Evolutionary conservation across 2,329 filamentous ascomycete genomes (phyloP), one percentile per base, ranked within the genome.

Genomic region (Neurospora sp.): DNA sequence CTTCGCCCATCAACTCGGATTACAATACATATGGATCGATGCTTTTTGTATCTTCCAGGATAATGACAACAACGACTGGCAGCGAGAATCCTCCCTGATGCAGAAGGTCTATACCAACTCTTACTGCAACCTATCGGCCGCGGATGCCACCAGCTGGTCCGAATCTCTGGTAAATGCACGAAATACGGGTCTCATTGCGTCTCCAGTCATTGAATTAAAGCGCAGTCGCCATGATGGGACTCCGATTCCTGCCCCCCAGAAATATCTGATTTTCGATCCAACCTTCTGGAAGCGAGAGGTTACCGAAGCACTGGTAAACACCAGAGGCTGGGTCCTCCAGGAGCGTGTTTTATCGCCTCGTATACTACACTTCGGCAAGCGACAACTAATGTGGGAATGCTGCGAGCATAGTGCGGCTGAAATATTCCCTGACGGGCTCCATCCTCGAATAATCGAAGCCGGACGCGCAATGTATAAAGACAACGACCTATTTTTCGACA

Each of bases 91-190:
- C 0, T 40, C 36, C 8, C 40, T 68, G 1, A 75, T 76, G 74
- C 58, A 73, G 19, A 66, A 72, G 4, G 72, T 75, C 1, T 76
- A 76, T 39, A 69, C 67, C 0, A 68, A 75, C 23, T 71, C 73
- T 1, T 74, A 68, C 17, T 70, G 73, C 70, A 76, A 74, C 19
- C 73, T 74, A 17, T 74, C 72, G 0, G 74, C 74, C 1, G 67
- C 70, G 4, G 68, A 62, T 1, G 72, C 74, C 2, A 43, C n/a
- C 11, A 66, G 72, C n/a, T 71, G 71, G 33, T 58, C 58, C 7
- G 71, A 71, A 4, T 71, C 70, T 10, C 15, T 68, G 33, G 67
- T 70, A 67, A 68, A 38, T 17, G 7, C 67, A 38, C 52, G 70
- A 33, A 46, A 69, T 19, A 17, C 58, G 13, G n/a, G n/a, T 33